phyloP scores from a whole-genome alignment of 345 rosid genomes.

The Salix viminalis region DNA sequence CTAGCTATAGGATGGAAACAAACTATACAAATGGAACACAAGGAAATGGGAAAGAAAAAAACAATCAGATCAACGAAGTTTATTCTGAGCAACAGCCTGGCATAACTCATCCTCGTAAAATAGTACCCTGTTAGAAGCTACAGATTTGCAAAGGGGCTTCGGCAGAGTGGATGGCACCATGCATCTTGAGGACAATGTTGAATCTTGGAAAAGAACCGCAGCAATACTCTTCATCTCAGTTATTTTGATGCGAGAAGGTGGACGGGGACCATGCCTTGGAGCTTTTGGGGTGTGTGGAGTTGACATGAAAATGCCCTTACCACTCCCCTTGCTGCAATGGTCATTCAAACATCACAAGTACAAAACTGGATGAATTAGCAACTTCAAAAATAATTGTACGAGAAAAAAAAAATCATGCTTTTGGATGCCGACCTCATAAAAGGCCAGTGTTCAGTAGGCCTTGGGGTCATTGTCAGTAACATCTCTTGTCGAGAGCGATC shows the following conservation, averaged over 20 bases:
- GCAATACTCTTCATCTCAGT: conserved; percentile 78
- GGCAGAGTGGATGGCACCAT: conserved; percentile 71
- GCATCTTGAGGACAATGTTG: conserved; percentile 67
- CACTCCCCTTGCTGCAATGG: conserved; percentile 59
- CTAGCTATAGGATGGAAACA: conserved; percentile 28
- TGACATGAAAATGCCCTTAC: conserved; percentile 33
- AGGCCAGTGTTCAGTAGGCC: conserved; percentile 81
- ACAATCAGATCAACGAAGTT: conserved; percentile 49
- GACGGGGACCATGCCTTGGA: conserved; percentile 88
- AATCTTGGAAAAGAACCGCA: conserved; percentile 87
- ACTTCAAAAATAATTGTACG: background rate
- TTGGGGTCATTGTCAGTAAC: conserved; percentile 68
- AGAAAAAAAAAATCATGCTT: background rate
- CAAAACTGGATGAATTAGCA: background rate
- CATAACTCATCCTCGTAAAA: conserved; percentile 93
- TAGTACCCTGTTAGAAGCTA: conserved; percentile 70
- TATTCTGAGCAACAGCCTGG: conserved; percentile 93
- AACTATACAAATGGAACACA: conserved; percentile 44
- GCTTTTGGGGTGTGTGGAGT: conserved; percentile 89
- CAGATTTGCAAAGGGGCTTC: conserved; percentile 69
- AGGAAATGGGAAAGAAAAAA: conserved; percentile 6
- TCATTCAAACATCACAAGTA: background rate
- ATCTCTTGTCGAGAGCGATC: conserved; percentile 84
- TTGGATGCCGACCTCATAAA: conserved; percentile 46
- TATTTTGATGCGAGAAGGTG: conserved; percentile 64